Conservation (phyloP, 2,329 filamentous ascomycete species). For the Calonectria hongkongensis region DNA sequence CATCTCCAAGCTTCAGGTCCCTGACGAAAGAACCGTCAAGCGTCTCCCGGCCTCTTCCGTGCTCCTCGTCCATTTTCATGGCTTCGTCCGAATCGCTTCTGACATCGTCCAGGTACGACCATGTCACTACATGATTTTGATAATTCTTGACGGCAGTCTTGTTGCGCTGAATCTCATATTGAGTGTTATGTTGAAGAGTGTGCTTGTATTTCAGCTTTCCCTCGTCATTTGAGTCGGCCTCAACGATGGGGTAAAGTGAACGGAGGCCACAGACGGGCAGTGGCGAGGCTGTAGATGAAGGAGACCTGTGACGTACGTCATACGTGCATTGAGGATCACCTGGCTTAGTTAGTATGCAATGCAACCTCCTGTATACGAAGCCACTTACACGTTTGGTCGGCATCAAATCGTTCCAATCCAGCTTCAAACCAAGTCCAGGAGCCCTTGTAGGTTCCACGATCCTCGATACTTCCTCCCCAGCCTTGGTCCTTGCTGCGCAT, state of each 20-base stretch:
- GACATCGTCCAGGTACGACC: slow-evolving; percentile 71
- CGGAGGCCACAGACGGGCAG: slow-evolving; percentile 61
- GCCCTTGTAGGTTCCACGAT: slow-evolving; percentile 64
- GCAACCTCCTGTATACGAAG: no score
- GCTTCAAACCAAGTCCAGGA: slow-evolving; percentile 80
- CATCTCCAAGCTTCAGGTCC: slow-evolving; percentile 74
- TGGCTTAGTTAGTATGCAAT: slow-evolving; percentile 39
- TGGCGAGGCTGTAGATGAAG: slow-evolving; percentile 43
- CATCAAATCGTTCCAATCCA: slow-evolving; percentile 74
- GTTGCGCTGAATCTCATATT: slow-evolving; percentile 70
- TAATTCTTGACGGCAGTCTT: slow-evolving; percentile 58
- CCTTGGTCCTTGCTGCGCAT: slow-evolving; percentile 76
- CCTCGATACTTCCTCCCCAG: slow-evolving; percentile 63
- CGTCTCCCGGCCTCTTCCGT: slow-evolving; percentile 71
- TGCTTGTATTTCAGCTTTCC: slow-evolving; percentile 61
- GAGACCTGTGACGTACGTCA: slow-evolving; percentile 54
- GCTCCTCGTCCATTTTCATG: slow-evolving; percentile 59
- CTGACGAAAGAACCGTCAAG: slow-evolving; percentile 74
- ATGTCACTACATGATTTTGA: slow-evolving; percentile 69
- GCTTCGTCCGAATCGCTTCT: slow-evolving; percentile 65
- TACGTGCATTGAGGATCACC: slow-evolving; percentile 57
- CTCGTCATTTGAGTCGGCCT: slow-evolving; percentile 36
- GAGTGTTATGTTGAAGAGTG: slow-evolving; percentile 57
- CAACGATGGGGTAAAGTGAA: slow-evolving; percentile 59
- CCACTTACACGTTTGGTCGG: slow-evolving; percentile 56